Conservation (phyloP, 768 basidiomycete species). For the Trametes maxima region DNA sequence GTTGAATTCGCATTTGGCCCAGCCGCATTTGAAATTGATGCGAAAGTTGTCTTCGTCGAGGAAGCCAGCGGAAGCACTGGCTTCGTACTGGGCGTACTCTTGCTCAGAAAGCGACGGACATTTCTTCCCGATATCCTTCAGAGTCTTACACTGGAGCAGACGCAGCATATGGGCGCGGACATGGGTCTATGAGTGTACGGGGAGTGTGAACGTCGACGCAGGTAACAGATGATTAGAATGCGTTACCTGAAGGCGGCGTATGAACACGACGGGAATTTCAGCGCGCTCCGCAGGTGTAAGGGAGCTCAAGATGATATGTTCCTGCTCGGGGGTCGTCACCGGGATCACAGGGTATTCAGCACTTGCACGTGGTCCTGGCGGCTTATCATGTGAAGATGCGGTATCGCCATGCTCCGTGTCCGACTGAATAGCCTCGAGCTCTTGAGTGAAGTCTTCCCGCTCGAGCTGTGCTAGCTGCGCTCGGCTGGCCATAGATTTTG, state of each 20-base stretch:
- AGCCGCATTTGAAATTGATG: not conserved
- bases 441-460: not conserved
- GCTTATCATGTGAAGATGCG: not conserved
- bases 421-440: not conserved
- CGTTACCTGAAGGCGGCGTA: not conserved
- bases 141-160: not conserved
- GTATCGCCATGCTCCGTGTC: not conserved
- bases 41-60: slow-evolving; percentile 1
- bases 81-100: not conserved
- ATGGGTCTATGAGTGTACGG: not conserved
- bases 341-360: too few species aligned
- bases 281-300: too few species aligned
- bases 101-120: not conserved
- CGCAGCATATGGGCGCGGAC: not conserved
- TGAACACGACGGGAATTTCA: too few species aligned
- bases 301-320: too few species aligned
- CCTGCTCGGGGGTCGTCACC: too few species aligned
- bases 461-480: not conserved
- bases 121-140: not conserved
- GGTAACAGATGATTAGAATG: not conserved
- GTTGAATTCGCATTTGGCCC: not conserved
- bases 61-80: too few species aligned
- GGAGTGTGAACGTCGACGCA: not conserved
- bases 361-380: too few species aligned
- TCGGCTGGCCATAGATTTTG: not conserved